Percentiles rank a stretch among this genome's conserved stretches.
These are phyloP conservation scores for Phytophthora megakarya DNA, from an alignment of 352 stramenopile species.

Conservation along the genomic window DNA sequence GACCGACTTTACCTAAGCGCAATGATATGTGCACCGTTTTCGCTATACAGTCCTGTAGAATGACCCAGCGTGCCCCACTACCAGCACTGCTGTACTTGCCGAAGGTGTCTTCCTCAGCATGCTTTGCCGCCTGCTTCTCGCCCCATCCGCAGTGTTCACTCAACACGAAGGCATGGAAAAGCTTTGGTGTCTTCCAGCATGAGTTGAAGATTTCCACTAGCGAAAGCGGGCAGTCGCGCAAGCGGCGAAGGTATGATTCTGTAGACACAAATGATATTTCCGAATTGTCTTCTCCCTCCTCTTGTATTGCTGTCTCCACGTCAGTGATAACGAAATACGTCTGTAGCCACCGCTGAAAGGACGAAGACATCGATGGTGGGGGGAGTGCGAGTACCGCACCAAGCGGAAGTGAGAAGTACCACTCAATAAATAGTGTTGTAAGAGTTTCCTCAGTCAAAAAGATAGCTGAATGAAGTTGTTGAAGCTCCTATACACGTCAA, in stretches of 20 bases:
- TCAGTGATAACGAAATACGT: conserved; percentile 56
- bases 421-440: conserved; percentile 75
- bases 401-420: conserved; percentile 81
- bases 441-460: conserved; percentile 60
- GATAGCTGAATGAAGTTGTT: conserved; percentile 61
- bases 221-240: conserved; percentile 43
- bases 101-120: conserved; percentile 73
- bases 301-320: conserved; percentile 38
- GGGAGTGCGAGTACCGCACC: conserved; percentile 61
- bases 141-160: conserved; percentile 69
- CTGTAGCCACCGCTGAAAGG: conserved; percentile 78
- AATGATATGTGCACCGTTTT: conserved; percentile 80
- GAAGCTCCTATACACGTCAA: conserved; percentile 51
- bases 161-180: conserved; percentile 80
- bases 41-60: conserved; percentile 75
- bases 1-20: conserved; percentile 62
- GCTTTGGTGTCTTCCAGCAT: conserved; percentile 61
- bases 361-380: conserved; percentile 66
- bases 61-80: conserved; percentile 64
- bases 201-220: conserved; percentile 59
- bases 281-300: conserved; percentile 36
- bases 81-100: conserved; percentile 65
- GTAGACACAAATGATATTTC: conserved; percentile 31
- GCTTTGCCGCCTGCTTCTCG: conserved; percentile 66
- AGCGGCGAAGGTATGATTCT: conserved; percentile 36